These are phyloP conservation scores for Diospyros kaki DNA, from an alignment of 148 eudicot species.

Conservation along the genomic window DNA sequence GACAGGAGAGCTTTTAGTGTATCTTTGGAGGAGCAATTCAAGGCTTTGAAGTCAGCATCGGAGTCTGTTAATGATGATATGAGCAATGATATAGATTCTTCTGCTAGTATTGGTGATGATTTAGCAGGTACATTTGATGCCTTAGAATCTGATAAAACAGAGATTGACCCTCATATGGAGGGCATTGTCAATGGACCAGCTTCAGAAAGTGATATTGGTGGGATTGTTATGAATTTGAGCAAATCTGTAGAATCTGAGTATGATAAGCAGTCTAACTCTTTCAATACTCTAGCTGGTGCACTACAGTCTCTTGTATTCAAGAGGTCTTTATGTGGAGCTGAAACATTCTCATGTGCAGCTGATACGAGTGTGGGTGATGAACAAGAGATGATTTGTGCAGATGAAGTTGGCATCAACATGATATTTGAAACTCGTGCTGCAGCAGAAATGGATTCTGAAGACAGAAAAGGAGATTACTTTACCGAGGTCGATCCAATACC, in stretches of 20 bases:
- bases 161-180: slow-evolving; percentile 8
- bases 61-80: slow-evolving; percentile 4
- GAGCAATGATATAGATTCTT: slow-evolving; percentile 16
- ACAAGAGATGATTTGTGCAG: slow-evolving; percentile 29
- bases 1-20: slow-evolving; percentile 21
- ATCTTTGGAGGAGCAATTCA: slow-evolving; percentile 13
- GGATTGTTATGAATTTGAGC: slow-evolving; percentile 24
- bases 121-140: slow-evolving; percentile 11
- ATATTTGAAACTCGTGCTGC: slow-evolving; percentile 14
- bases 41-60: slow-evolving; percentile 12
- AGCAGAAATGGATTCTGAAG: slow-evolving; percentile 26
- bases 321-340: slow-evolving; percentile 22
- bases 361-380: slow-evolving; percentile 15
- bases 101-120: slow-evolving; percentile 4
- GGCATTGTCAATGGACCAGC: slow-evolving; percentile 15
- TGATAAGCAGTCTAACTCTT: slow-evolving; percentile 19
- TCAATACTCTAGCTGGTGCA: slow-evolving; percentile 8
- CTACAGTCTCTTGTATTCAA: slow-evolving; percentile 20
- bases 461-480: slow-evolving; percentile 34
- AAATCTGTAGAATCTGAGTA: slow-evolving; percentile 32
- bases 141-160: slow-evolving; percentile 6
- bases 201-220: slow-evolving; percentile 13
- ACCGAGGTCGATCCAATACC: slow-evolving; percentile 30
- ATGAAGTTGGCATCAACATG: slow-evolving; percentile 22
- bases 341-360: slow-evolving; percentile 12